A percentile compares a stretch with the other conserved stretches of the same genome.
Evolutionary conservation across 768 basidiomycete species (phyloP).

Genomic region (Sistotremastrum niveocremeum): DNA sequence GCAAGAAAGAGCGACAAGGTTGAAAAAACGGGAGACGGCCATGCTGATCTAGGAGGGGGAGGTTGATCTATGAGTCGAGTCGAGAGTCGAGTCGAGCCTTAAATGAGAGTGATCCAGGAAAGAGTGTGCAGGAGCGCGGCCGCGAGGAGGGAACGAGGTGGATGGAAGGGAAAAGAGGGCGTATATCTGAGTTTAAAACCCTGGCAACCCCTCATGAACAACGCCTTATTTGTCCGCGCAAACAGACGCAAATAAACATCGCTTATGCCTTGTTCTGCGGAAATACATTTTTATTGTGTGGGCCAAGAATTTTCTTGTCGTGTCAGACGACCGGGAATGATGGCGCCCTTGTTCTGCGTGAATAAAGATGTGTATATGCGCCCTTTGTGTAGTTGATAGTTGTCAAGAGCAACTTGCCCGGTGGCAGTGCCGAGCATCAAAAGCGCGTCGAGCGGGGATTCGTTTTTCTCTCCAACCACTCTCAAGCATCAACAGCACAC

Average conservation of each 20-base stretch:
- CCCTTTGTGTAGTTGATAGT: too few species aligned
- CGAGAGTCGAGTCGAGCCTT: not conserved
- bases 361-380: too few species aligned
- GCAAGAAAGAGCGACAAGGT: constrained; percentile 43
- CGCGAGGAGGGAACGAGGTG: not conserved
- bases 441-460: too few species aligned
- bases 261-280: too few species aligned
- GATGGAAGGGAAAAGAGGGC: constrained; percentile 1
- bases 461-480: too few species aligned
- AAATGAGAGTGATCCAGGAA: constrained; percentile 8
- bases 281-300: too few species aligned
- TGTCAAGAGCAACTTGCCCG: too few species aligned
- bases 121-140: constrained; percentile 6
- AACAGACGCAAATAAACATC: not conserved
- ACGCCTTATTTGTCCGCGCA: not conserved
- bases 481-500: constrained; percentile 26
- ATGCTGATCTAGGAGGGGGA: constrained; percentile 16
- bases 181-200: not conserved
- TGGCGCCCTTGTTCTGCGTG: too few species aligned
- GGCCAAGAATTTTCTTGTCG: too few species aligned
- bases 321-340: too few species aligned
- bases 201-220: not conserved
- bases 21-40: constrained; percentile 39
- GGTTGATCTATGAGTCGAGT: not conserved
- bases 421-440: too few species aligned